Conservation (phyloP, 1,284 basidiomycete genomes). For the Leccinum fuscescens region DNA sequence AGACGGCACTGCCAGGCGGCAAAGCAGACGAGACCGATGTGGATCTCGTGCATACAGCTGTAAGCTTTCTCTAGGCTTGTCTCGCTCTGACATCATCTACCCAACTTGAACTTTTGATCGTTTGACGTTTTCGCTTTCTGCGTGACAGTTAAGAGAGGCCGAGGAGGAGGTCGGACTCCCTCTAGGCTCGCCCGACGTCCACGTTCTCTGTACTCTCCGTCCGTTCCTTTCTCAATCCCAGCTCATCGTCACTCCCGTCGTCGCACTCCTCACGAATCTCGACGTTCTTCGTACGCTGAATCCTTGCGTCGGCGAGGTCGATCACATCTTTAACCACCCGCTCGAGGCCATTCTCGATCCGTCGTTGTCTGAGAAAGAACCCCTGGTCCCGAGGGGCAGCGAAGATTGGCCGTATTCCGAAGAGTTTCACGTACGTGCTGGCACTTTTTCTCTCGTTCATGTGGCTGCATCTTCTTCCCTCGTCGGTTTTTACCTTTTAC, state of each 20-base stretch:
- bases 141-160: slow-evolving; percentile 70
- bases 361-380: slow-evolving; percentile 40
- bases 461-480: neutral
- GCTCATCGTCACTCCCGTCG: slow-evolving; percentile 68
- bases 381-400: slow-evolving; percentile 54
- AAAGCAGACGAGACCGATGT: slow-evolving; percentile 70
- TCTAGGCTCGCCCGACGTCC: slow-evolving; percentile 51
- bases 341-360: slow-evolving; percentile 71
- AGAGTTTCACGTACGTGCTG: slow-evolving; percentile 55
- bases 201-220: slow-evolving; percentile 63
- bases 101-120: neutral
- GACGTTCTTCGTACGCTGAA: slow-evolving; percentile 49
- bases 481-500: neutral
- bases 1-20: slow-evolving; percentile 80
- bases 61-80: slow-evolving; percentile 36
- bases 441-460: neutral
- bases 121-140: neutral
- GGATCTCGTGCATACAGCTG: slow-evolving; percentile 69
- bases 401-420: slow-evolving; percentile 77
- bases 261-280: slow-evolving; percentile 63
- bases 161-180: slow-evolving; percentile 79
- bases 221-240: slow-evolving; percentile 69
- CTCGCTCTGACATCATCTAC: neutral
- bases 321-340: slow-evolving; percentile 76
- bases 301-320: slow-evolving; percentile 69